Conservation (phyloP, 345 rosid genomes). For the Triadica sebifera region DNA sequence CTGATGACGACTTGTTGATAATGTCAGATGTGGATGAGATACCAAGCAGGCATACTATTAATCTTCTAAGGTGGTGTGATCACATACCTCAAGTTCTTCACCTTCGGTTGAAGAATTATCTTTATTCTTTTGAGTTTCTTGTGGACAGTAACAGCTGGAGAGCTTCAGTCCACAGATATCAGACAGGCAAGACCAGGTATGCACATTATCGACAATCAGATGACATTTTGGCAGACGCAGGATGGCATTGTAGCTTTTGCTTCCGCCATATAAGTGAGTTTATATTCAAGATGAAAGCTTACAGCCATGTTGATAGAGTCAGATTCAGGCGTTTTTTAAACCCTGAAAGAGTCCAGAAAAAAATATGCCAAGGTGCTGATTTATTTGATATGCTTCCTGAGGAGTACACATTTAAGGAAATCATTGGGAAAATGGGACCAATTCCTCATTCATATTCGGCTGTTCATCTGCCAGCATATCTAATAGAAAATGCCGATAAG, state of each 20-base stretch:
- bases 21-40: conserved; percentile 95
- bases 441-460: conserved; percentile 71
- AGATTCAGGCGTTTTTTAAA: conserved; percentile 55
- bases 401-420: conserved; percentile 68
- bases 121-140: conserved; percentile 80
- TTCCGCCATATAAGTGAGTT: conserved; percentile 61
- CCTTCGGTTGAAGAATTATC: conserved; percentile 71
- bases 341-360: conserved; percentile 62
- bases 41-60: conserved; percentile 79
- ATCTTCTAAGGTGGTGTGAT: conserved; percentile 81
- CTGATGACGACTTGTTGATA: conserved; percentile 76
- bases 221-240: conserved; percentile 65
- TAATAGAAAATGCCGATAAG: conserved; percentile 54
- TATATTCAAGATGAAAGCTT: conserved; percentile 73
- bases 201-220: conserved; percentile 70
- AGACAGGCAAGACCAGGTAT: conserved; percentile 56
- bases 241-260: conserved; percentile 83
- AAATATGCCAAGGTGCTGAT: conserved; percentile 66
- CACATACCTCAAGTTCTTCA: conserved; percentile 68
- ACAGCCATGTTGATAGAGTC: conserved; percentile 70
- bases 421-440: conserved; percentile 75
- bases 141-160: conserved; percentile 80
- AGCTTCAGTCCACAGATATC: conserved; percentile 74
- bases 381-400: conserved; percentile 75
- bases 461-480: conserved; percentile 61